Base-by-base conservation (phyloP, 768 basidiomycete species). In the Sporobolomyces phaffii region DNA sequence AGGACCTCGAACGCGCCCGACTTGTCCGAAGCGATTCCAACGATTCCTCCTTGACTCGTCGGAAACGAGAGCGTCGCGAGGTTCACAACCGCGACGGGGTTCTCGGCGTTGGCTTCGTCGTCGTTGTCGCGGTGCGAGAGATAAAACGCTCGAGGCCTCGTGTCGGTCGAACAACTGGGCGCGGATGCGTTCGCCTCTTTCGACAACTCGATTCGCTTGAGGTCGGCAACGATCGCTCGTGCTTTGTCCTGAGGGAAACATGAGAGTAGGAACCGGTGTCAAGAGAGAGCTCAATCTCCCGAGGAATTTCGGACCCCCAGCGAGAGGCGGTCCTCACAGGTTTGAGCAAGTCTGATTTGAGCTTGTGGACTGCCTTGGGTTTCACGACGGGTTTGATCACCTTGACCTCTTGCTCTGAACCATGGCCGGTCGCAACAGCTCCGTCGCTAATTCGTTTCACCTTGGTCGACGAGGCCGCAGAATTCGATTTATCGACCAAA, bases 1-100 rank as follows among this genome's bases (percentile, higher is more conserved):
- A 66, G n/a, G 17, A 67, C 9, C 22, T 67, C 62, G 47, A 71
- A 66, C 5, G 52, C 62, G 22, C 70, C 70, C 1, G 48, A 29
- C 38, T 34, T 36, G 1, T 60, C 62, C 1, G 22, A 57, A 0
- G 60, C 69, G n/a, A 65, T 43, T 1, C 57, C 64, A 13, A 13
- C 51, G 13, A 65, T 13, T 0, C 40, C 64, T n/a, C 68, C 68
- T 11, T 13, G 11, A 0, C 38, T 44, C 28, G 59, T 50, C 0
- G 65, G 47, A 10, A 41, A 8, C 2, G 56, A n/a, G 20, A 47
- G 0, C 18, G 60, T 5, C n/a, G 48, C 26, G n/a, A 51, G 49
- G 4, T 28, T 41, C 33, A 45, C 20, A 8, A n/a, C 15, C 17
- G 14, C 1, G 17, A 38, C 38, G 10, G 38, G 17, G 17, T 17